Base-by-base conservation (phyloP, 2,329 filamentous ascomycete genomes). In the Aspergillus niger region DNA sequence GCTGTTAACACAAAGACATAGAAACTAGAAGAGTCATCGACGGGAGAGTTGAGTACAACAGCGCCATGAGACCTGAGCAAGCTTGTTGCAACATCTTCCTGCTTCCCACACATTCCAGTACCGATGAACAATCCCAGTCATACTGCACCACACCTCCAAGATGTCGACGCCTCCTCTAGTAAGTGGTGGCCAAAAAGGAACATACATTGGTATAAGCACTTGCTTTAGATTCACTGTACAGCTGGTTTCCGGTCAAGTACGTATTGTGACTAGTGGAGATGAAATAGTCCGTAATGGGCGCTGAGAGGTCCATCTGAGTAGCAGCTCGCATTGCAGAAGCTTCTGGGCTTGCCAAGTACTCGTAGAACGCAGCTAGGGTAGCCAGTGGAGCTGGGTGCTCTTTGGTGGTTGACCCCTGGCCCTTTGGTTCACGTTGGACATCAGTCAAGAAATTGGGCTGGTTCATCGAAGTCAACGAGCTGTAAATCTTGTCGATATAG, bases 211-310 rank as follows among this genome's bases (percentile, higher is more conserved):
- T 89, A 77, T 97, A 97, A 11, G 89, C 87, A 59, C 92, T 87
- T 0, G 89, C 86, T 28, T 89, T 92, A 61, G 91, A 89, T 61
- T 87, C 86, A 50, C 91, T 92, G 62, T 86, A 88, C 43, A 95
- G 82, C 76, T 97, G 94, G 69, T 96, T 92, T 2, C 93, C 93
- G 2, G 89, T 88, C 44, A 97, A 81, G 74, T 97, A 97, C 0
- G 93, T 97, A 74, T 97, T 97, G 80, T 97, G 93, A 72, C 92
- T 97, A 67, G 91, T 96, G 63, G 89, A 96, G 74, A 97, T 93
- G 75, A 92, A 97, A 79, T 97, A 97, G 73, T 96, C 92, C 50
- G 89, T 91, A 60, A 96, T 82, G 3, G 91, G 90, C 55, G 84
- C 85, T 0, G 83, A 84, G 32, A 87, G 73, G 70, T 92, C 89